Evolutionary conservation across 1,139 yeast species (phyloP), one percentile per base, ranked within the genome.

Genomic region (Debaryomyces coudertii): DNA sequence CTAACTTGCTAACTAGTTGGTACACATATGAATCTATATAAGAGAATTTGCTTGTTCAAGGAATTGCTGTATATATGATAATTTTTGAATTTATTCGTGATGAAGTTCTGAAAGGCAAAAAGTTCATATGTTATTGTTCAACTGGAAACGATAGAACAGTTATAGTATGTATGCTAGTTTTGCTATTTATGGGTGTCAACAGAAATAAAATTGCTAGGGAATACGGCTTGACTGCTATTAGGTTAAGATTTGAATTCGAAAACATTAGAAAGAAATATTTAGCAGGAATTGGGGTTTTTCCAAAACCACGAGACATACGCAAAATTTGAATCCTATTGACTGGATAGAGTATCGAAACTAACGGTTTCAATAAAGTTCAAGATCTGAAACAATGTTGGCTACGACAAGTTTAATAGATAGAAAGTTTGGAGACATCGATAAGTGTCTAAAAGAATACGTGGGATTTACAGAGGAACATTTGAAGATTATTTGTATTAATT

Each of bases 131-230:
- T 61, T 95, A 87, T 60, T 89, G 96, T 63, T 82, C 92, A 2
- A 95, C 95, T 1, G 96, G 96, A 2, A 89, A 88, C 61, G 96
- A 90, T 61, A 76, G 96, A 42, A 89, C 96, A 0, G 96, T 96
- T 0, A 72, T 88, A 11, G 62, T 87, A 52, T 79, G 84, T 3
- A 87, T 89, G 82, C 64, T 89, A 46, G 68, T 88, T 2, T 69
- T 89, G 39, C 65, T 82, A 23, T 64, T 88, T 22, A 70, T 79
- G 12, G 90, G 88, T 0, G 87, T 88, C 5, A 89, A 85, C 48
- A 71, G 73, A 14, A 79, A 81, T 53, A 80, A 82, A 2, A 75
- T 89, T 36, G 83, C 90, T 2, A 78, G 82, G 51, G 95, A 87
- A 40, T 60, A 60, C 47, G 95, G 86, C 60, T 66, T 88, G 57